Evolutionary conservation across 768 basidiomycete species (phyloP).

Genomic region (Termitomyces sp.): DNA sequence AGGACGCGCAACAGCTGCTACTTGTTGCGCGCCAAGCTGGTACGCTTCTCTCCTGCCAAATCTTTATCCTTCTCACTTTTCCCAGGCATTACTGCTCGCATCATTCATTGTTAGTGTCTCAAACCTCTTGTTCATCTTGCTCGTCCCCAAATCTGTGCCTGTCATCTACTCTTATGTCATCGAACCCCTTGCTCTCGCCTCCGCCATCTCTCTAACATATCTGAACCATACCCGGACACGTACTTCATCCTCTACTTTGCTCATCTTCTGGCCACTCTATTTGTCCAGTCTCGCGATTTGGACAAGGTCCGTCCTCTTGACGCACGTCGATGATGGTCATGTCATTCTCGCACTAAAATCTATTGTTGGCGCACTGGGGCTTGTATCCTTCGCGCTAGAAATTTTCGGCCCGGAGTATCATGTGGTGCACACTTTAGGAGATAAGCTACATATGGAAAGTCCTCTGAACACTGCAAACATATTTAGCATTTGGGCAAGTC

Average conservation of each 20-base stretch:
- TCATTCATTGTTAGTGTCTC: constrained; percentile 42
- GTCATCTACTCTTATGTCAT: constrained; percentile 49
- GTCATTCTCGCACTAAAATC: constrained; percentile 41
- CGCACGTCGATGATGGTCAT: constrained; percentile 23
- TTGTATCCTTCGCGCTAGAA: constrained; percentile 60
- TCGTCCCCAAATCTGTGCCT: constrained; percentile 29
- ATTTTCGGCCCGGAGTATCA: constrained; percentile 59
- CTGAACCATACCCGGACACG: constrained; percentile 68
- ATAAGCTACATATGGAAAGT: constrained; percentile 46
- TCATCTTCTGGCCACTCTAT: constrained; percentile 83
- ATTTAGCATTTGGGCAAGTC: constrained; percentile 62
- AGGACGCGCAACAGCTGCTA: constrained; percentile 43
- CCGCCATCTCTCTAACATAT: constrained; percentile 47
- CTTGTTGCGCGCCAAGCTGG: constrained; percentile 60
- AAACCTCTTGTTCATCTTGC: constrained; percentile 34
- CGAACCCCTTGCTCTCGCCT: constrained; percentile 47
- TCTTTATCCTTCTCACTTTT: neutral
- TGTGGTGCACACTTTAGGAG: constrained; percentile 14
- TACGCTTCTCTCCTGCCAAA: constrained; percentile 28
- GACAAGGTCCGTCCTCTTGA: constrained; percentile 48
- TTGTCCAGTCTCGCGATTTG: constrained; percentile 42
- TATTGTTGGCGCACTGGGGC: constrained; percentile 35
- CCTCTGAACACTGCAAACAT: constrained; percentile 75
- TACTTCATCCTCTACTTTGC: constrained; percentile 62
- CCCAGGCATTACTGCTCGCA: constrained; percentile 41